phyloP scores from a whole-genome alignment of 768 basidiomycete genomes.

The Hebeloma cylindrosporum region DNA sequence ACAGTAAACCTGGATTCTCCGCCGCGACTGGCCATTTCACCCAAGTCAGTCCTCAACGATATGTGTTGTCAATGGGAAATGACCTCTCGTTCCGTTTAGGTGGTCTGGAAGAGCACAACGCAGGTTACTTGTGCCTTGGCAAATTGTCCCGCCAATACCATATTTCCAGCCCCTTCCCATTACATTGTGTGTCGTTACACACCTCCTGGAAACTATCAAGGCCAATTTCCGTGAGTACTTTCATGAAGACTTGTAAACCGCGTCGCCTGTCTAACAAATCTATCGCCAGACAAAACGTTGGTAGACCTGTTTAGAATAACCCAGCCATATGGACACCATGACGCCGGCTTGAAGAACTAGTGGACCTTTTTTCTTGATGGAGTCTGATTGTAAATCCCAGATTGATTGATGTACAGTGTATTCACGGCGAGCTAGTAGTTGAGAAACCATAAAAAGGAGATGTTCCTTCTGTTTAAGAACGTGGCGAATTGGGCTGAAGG shows the following conservation, averaged over 20 bases:
- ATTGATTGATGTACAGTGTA: not conserved
- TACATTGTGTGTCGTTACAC: conserved; percentile 25
- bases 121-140: conserved; percentile 48
- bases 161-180: conserved; percentile 20
- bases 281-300: not conserved
- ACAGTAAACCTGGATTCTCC: conserved; percentile 25
- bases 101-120: conserved; percentile 52
- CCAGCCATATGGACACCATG: no score
- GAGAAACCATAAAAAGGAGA: no score
- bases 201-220: conserved; percentile 23
- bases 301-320: no score
- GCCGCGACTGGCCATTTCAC: conserved; percentile 27
- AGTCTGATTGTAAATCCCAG: not conserved
- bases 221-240: conserved; percentile 10
- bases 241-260: no score
- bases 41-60: conserved; percentile 15
- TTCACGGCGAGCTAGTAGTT: no score
- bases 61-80: not conserved
- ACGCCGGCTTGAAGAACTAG: not conserved
- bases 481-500: no score
- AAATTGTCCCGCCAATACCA: conserved; percentile 32
- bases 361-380: not conserved
- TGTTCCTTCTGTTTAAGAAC: no score
- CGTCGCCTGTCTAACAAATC: no score
- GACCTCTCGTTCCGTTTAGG: conserved; percentile 24